Evolutionary conservation across 106 monocot species (phyloP).

Genomic region (Dendrobium huoshanense): DNA sequence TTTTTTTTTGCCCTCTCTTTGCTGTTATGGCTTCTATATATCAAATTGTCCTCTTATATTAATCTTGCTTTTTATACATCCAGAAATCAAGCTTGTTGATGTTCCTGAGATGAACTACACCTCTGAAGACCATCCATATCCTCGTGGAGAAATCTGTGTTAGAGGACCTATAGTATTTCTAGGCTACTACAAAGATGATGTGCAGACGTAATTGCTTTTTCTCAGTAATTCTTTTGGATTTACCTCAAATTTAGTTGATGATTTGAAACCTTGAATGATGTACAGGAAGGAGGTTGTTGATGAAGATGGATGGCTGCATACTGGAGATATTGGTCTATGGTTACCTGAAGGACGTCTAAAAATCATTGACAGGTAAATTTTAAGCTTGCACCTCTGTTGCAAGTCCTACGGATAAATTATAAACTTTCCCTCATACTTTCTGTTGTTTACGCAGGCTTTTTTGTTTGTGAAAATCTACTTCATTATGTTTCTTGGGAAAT

Average conservation of each 20-base stretch:
- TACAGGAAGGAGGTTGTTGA: constrained; percentile 84
- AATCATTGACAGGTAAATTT: constrained; percentile 77
- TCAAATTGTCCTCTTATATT: not conserved
- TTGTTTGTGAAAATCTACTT: no score
- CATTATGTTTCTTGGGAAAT: no score
- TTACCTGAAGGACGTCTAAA: constrained; percentile 85
- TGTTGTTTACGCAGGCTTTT: no score
- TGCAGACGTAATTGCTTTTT: constrained; percentile 3
- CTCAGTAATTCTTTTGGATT: not conserved
- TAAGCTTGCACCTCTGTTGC: not conserved
- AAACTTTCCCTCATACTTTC: no score
- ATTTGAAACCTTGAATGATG: constrained; percentile 9
- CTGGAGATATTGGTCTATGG: constrained; percentile 98
- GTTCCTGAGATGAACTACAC: constrained; percentile 99
- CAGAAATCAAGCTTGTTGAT: constrained; percentile 99
- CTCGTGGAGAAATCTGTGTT: constrained; percentile 98
- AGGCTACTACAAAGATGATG: constrained; percentile 41
- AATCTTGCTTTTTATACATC: not conserved
- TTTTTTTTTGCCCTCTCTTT: not conserved
- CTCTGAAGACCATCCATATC: constrained; percentile 79
- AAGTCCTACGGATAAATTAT: not conserved
- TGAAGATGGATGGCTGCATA: constrained; percentile 95
- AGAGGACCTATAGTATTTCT: constrained; percentile 39
- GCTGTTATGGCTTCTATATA: not conserved
- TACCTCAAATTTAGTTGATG: not conserved